Evolutionary conservation across 768 basidiomycete species (phyloP), one percentile per base, ranked within the genome.

Genomic region (Ramaria sp.): DNA sequence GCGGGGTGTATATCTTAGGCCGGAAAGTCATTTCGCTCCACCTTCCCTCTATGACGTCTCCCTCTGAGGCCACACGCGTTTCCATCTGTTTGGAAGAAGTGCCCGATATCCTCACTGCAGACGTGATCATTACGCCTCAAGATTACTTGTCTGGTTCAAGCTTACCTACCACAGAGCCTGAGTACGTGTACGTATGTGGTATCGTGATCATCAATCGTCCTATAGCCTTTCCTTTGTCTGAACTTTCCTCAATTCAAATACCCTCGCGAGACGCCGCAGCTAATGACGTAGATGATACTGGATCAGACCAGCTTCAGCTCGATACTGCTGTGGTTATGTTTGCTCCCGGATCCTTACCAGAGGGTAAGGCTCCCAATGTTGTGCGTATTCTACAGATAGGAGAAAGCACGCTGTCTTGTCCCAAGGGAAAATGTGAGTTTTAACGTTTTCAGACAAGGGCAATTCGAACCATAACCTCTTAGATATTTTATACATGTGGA

Each of bases 301-400:
- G n/a, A 3, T 59, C 57, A 1, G 58, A 57, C 32, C 20, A 38
- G 61, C 13, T 52, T 50, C 60, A 39, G 45, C 65, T 13, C 59
- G 89, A 92, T 62, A 83, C 85, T 15, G 77, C 74, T 1, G 64
- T 91, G 13, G 63, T 92, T 5, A 74, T 91, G 4, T 89, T 91
- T 59, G 86, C 90, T 0, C 91, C 90, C 1, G 71, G 69, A 1
- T 77, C 80, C 0, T 61, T 87, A 7, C 51, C 64, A 1, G 64
- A 57, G 38, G 78, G 72, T 25, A 81, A 81, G 20, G 70, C 73
- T 2, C 66, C 66, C 4, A 70, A 70, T 1, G 70, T 81, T 3
- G 83, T 78, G 2, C 82, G 81, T 45, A 79, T 75, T 1, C 66
- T 93, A 32, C 69, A 86, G 20, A 78, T 81, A 1, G 91, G 90